A percentile compares a stretch with the other conserved stretches of the same genome.
These are phyloP conservation scores for Pseudocercospora fuligena DNA, from an alignment of 2,329 filamentous ascomycete genomes.

Conservation along the genomic window DNA sequence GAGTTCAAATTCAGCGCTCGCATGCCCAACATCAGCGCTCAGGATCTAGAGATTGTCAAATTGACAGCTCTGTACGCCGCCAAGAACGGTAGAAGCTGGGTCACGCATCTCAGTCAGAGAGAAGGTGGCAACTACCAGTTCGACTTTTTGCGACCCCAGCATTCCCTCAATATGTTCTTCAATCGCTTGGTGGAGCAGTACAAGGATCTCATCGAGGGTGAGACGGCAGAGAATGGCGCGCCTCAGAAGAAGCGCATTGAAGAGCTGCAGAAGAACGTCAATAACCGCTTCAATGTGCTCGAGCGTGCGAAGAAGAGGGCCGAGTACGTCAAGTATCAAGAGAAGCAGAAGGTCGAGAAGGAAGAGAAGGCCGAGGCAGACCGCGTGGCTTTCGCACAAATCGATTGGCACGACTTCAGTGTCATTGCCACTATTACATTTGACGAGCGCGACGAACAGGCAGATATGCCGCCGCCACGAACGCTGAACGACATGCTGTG, in stretches of 20 bases:
- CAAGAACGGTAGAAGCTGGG: conserved; percentile 88
- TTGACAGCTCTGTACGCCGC: conserved; percentile 91
- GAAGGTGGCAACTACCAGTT: conserved; percentile 93
- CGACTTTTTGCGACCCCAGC: conserved; percentile 91
- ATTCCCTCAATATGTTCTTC: conserved; percentile 96
- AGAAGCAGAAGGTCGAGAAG: conserved; percentile 83
- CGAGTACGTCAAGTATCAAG: conserved; percentile 84
- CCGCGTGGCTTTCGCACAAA: conserved; percentile 75
- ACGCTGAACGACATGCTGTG: conserved; percentile 91
- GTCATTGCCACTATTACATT: conserved; percentile 95
- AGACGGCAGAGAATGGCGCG: conserved; percentile 71
- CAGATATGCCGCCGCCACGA: conserved; percentile 84
- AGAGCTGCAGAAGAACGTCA: conserved; percentile 73
- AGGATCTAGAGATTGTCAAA: conserved; percentile 76
- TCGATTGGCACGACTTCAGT: conserved; percentile 98
- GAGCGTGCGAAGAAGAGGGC: conserved; percentile 82
- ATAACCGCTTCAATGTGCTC: conserved; percentile 80
- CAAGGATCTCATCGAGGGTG: conserved; percentile 72
- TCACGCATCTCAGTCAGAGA: conserved; percentile 85
- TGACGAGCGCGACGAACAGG: conserved; percentile 82
- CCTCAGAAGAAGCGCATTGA: conserved; percentile 73
- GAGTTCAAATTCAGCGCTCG: conserved; percentile 93
- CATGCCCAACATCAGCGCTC: conserved; percentile 95
- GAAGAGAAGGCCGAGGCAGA: conserved; percentile 87
- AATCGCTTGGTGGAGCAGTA: conserved; percentile 93